Base-by-base conservation (phyloP, 2,329 filamentous ascomycete species). In the Hysterium pulicare region DNA sequence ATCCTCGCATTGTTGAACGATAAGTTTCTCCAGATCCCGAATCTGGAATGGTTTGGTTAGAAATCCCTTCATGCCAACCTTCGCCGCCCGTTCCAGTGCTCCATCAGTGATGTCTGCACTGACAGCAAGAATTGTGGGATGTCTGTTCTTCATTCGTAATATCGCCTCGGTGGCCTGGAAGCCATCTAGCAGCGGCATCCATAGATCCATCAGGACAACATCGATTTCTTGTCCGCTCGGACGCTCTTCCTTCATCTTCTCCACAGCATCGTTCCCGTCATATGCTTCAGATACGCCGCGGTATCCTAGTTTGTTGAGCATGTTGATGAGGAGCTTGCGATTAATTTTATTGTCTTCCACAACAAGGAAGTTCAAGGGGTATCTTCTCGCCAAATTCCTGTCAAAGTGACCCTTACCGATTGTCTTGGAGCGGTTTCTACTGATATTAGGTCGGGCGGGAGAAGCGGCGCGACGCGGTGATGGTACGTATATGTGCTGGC, bases 341-440 rank as follows among this genome's bases (percentile, higher is more conserved):
- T 87, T 86, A 63, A 87, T 84, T 48, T 77, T 77, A 62, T 87
- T 87, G 63, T 87, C 84, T 66, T 87, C 84, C 3, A 82, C 84
- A 2, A 87, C 79, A 2, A 87, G 72, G 49, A 87, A 82, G 8
- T 77, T 83, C 7, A 87, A 71, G 1, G 84, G 84, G 46, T 79
- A 72, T 51, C 78, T 79, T 35, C 69, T 65, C 3, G 78, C 80
- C 3, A 86, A 71, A 11, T 77, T 71, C 33, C 75, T 73, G 54
- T 85, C 81, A 50, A 79, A 73, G 3, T 42, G 55, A 35, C 52
- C 54, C 32, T 58, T 51, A 34, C 55, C 61, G 47, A 50, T 57
- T 34, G 47, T 61, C 16, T 49, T 46, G 49, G 17, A 53, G 37
- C 48, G 59, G 31, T 33, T 46, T 26, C 46, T 55, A 6, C 37